Evolutionary conservation across 2,329 filamentous ascomycete genomes (phyloP), one percentile per base, ranked within the genome.

Genomic region (Fusarium cicatricum): DNA sequence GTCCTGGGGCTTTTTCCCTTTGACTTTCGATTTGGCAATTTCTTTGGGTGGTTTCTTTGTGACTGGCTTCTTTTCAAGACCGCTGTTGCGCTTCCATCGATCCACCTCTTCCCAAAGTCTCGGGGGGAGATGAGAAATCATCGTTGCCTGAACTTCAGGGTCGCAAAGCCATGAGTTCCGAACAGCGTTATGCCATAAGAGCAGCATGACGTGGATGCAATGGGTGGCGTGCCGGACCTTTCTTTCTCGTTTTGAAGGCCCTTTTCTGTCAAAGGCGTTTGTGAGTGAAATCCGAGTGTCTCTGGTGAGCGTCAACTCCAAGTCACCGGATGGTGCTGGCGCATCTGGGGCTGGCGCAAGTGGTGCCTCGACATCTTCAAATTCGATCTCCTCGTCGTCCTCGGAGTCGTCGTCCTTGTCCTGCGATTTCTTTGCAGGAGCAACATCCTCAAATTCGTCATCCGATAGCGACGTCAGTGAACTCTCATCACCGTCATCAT

Each of bases 131-230:
- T 91, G 88, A n/a, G 87, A 85, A 4, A 95, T 80, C 70, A 97
- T 80, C 14, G 87, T 89, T 11, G 87, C 85, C 58, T 95, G 91
- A 0, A 96, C 81, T 58, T 90, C 85, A 4, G 82, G 73, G 66
- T 98, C 90, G 64, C 91, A 91, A 16, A 92, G 77, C 89, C 94
- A 98, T 0, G 85, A 81, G 71, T 98, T 97, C 36, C 91, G 86
- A 12, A 95, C 75, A 0, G 91, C 85, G 70, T 98, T 98, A 72
- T 98, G 93, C 82, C 90, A 97, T 55, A 99, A 82, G 14, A 99
- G 78, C 46, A 87, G 85, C 71, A 96, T 88, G 2, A 98, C 92
- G 74, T 99, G 95, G 64, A 97, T 82, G 65, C 91, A 90, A 74
- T 99, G 95, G 1, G 92, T 92, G 4, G 87, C 82, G 29, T 88